Conservation (phyloP, 2,329 filamentous ascomycete genomes). For the Pyrenophora tritici-repentis region DNA sequence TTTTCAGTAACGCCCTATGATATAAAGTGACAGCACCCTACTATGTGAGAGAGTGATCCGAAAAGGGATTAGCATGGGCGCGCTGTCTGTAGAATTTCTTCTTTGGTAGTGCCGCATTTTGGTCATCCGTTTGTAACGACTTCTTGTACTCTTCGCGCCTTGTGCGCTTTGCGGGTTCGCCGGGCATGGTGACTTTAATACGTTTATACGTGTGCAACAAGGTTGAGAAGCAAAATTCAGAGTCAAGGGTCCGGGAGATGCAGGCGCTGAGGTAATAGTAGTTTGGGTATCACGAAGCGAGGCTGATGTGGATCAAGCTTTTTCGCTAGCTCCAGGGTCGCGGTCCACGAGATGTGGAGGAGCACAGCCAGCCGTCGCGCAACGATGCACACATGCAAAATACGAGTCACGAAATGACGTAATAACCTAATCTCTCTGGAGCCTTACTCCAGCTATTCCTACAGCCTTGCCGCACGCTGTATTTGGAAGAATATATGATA, state of each 20-base stretch:
- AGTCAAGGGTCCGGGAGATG: background rate
- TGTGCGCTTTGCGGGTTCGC: constrained; percentile 48
- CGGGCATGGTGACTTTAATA: constrained; percentile 33
- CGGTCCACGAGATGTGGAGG: constrained; percentile 18
- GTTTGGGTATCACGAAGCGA: constrained; percentile 24
- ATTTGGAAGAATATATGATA: constrained; percentile 31
- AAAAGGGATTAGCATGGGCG: constrained; percentile 97
- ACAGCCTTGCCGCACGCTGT: constrained; percentile 37
- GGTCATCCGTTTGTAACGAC: constrained; percentile 41
- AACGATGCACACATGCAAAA: constrained; percentile 12
- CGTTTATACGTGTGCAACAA: background rate
- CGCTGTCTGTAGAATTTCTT: constrained; percentile 97
- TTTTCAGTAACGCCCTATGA: constrained; percentile 18
- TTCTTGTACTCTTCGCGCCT: constrained; percentile 55
- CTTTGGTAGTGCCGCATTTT: constrained; percentile 70
- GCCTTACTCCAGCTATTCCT: constrained; percentile 20
- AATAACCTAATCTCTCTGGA: constrained; percentile 16
- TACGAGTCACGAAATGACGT: constrained; percentile 22
- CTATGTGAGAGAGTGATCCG: constrained; percentile 89
- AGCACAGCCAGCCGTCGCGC: constrained; percentile 6
- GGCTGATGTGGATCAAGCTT: constrained; percentile 39
- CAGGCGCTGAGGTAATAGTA: constrained; percentile 21
- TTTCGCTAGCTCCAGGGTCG: constrained; percentile 33
- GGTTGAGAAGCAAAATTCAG: constrained; percentile 1
- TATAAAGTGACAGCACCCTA: constrained; percentile 48